Evolutionary conservation across 2,329 filamentous ascomycete genomes (phyloP).

Genomic region (Mycosphaerella arachidis): DNA sequence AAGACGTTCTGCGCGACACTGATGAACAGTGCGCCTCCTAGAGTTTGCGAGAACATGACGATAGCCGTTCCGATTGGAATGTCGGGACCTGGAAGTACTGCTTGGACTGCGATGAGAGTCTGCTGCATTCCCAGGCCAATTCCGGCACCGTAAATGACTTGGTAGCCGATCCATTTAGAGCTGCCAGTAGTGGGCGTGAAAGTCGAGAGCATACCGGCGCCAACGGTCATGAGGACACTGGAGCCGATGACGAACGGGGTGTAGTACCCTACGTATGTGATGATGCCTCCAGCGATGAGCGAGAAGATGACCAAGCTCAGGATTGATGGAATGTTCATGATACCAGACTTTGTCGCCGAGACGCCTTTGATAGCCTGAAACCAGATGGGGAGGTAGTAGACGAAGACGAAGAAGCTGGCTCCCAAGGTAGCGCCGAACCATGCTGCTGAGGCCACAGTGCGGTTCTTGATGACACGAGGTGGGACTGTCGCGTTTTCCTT

Average conservation of each 20-base stretch:
- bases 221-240: conserved; percentile 41
- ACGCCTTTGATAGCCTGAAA: conserved; percentile 49
- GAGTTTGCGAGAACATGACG: conserved; percentile 46
- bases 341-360: conserved; percentile 43
- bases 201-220: conserved; percentile 44
- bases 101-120: conserved; percentile 44
- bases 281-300: conserved; percentile 31
- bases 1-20: conserved; percentile 49
- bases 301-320: conserved; percentile 12
- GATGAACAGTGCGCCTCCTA: conserved; percentile 48
- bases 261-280: conserved; percentile 46
- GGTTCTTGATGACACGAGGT: conserved; percentile 35
- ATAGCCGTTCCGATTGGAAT: conserved; percentile 46
- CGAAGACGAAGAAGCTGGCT: conserved; percentile 38
- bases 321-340: conserved; percentile 45
- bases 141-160: conserved; percentile 33
- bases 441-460: conserved; percentile 33
- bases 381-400: conserved; percentile 45
- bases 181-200: conserved; percentile 37
- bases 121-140: conserved; percentile 49
- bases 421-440: conserved; percentile 35
- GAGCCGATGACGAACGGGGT: conserved; percentile 46
- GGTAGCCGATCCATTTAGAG: conserved; percentile 38
- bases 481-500: conserved; percentile 43
- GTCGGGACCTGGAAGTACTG: conserved; percentile 40